phyloP scores from a whole-genome alignment of 257 asterid genomes.

The Buddleja alternifolia region DNA sequence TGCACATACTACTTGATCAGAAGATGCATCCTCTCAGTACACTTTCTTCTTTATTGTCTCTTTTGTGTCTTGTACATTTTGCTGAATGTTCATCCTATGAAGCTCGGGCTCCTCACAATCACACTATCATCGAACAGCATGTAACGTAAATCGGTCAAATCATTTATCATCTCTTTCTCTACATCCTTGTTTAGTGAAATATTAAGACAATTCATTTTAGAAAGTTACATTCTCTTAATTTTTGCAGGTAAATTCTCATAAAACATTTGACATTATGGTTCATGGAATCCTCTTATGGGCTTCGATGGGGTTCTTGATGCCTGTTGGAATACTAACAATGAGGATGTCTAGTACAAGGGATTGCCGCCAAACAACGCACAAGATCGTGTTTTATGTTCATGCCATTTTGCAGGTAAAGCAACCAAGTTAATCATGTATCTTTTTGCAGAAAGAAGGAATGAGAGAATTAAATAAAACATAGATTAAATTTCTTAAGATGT shows the following conservation, averaged over 20 bases:
- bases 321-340: slow-evolving; percentile 66
- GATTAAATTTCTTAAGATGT: not conserved
- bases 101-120: slow-evolving; percentile 15
- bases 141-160: not conserved
- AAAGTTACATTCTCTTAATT: not conserved
- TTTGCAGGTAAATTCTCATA: slow-evolving; percentile 53
- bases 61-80: slow-evolving; percentile 7
- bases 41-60: not conserved
- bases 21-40: slow-evolving; percentile 7
- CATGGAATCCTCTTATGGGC: slow-evolving; percentile 86
- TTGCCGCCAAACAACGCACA: slow-evolving; percentile 44
- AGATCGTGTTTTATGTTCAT: slow-evolving; percentile 61
- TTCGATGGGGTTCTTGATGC: slow-evolving; percentile 81
- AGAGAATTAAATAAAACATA: not conserved
- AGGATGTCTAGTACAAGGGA: slow-evolving; percentile 55
- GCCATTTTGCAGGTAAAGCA: slow-evolving; percentile 62
- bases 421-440: not conserved
- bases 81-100: slow-evolving; percentile 20
- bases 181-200: not conserved
- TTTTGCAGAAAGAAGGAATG: not conserved
- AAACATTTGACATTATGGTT: slow-evolving; percentile 52
- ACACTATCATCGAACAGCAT: not conserved
- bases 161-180: not conserved
- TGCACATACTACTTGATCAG: slow-evolving; percentile 1
- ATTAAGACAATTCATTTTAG: too few relatives aligned